A percentile compares a stretch with the other conserved stretches of the same genome.
phyloP scores from a whole-genome alignment of 371 early-diverging fungal genomes.

The Mucor mucedo region DNA sequence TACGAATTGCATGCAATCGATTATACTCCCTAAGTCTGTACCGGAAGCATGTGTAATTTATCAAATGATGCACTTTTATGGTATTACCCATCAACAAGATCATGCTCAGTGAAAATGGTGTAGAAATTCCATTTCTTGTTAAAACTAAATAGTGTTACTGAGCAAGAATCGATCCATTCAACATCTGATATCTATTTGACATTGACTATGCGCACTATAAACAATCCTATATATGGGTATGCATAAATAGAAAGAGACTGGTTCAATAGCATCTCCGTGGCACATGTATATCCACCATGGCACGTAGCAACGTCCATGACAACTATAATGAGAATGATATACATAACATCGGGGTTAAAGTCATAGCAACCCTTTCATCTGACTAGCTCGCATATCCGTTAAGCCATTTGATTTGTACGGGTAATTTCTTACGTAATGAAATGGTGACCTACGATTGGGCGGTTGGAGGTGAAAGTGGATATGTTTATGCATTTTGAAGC shows the following conservation, averaged over 20 bases:
- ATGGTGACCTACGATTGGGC: constrained; percentile 46
- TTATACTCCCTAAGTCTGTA: no score
- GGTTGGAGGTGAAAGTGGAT: constrained; percentile 32
- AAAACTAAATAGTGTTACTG: no score
- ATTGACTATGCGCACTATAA: constrained; percentile 27
- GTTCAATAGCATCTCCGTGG: no score
- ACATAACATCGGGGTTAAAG: background rate
- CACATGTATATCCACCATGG: no score
- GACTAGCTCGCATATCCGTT: constrained; percentile 25
- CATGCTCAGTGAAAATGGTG: constrained; percentile 10
- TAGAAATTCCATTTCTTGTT: no score
- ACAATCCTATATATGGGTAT: constrained; percentile 20
- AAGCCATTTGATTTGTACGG: constrained; percentile 45
- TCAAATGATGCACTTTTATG: constrained; percentile 35
- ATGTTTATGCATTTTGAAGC: constrained; percentile 19
- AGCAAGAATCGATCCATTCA: no score
- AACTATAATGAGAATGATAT: background rate
- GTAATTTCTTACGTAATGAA: constrained; percentile 34
- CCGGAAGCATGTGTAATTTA: constrained; percentile 11
- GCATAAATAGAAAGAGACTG: no score
- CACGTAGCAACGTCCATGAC: no score
- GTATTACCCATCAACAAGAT: constrained; percentile 32
- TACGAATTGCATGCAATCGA: no score
- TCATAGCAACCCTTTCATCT: background rate
- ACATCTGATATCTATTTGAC: constrained; percentile 2